Base-by-base conservation (phyloP, 495 filamentous ascomycete species). In the Penicillium waksmanii region DNA sequence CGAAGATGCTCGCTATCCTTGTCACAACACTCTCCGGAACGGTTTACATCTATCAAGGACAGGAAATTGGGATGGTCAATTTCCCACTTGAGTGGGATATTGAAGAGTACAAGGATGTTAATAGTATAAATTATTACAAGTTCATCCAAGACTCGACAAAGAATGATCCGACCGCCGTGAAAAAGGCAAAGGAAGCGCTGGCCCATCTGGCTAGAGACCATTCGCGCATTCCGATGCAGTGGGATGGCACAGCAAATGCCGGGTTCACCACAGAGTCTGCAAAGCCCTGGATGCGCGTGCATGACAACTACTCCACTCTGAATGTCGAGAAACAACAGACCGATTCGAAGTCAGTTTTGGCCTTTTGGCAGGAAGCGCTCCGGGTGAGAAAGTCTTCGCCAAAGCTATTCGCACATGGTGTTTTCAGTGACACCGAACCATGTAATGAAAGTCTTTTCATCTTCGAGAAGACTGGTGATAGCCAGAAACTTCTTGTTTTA, bases 201-300 rank as follows among this genome's bases (percentile, higher is more conserved):
- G 73, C 80, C 53, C 69, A 77, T 31, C 73, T 80, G 51, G 82
- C 82, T 0, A 77, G 87, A n/a, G 87, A 90, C 57, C 78, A 90
- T 61, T 78, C 84, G 3, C 75, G 87, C 9, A 68, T 80, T 11
- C 87, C 87, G 0, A 85, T 89, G 78, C 85, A 85, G 51, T 90
- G 86, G 87, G 72, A 82, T 59, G 67, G 56, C 3, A 70, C 73
- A 0, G 61, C 66, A 1, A 79, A 89, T 57, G 83, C 75, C 0
- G 87, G 87, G 5, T 88, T 88, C 64, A 71, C 78, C 13, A 56
- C 57, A 5, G 43, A 62, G 36, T 58, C 57, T 3, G 74, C 66
- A 0, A 65, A 77, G 66, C 79, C 82, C 0, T 88, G 85, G 85
- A 87, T 87, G 83, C 69, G 82, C 2, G 76, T 82, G 23, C 76